Conservation (phyloP, 306 rosid species). For the Prunus salicina region DNA sequence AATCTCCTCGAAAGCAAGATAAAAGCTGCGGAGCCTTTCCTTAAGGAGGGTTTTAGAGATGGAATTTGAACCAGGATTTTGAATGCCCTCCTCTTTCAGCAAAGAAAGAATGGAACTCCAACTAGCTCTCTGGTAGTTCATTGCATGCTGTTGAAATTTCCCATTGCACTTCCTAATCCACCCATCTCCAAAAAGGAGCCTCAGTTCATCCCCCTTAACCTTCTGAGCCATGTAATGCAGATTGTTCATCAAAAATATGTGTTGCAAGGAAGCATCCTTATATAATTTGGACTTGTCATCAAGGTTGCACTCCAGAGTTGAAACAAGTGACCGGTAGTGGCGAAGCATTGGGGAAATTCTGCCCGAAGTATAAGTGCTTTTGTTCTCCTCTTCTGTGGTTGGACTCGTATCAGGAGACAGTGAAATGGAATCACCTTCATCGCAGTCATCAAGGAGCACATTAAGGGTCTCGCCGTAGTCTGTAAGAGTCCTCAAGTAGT, state of each 20-base stretch:
- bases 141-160: constrained; percentile 79
- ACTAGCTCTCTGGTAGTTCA: constrained; percentile 77
- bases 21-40: constrained; percentile 68
- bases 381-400: constrained; percentile 41
- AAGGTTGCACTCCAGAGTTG: constrained; percentile 69
- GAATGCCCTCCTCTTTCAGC: constrained; percentile 73
- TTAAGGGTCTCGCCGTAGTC: constrained; percentile 64
- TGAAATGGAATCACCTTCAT: constrained; percentile 37
- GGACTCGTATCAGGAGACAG: constrained; percentile 62
- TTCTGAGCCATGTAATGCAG: constrained; percentile 85
- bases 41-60: constrained; percentile 55
- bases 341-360: constrained; percentile 52
- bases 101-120: constrained; percentile 71
- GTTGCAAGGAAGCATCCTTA: constrained; percentile 68
- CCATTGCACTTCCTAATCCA: constrained; percentile 74
- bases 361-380: constrained; percentile 29
- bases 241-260: constrained; percentile 89
- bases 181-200: constrained; percentile 58
- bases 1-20: constrained; percentile 74
- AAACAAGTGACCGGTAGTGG: constrained; percentile 57
- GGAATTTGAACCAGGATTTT: constrained; percentile 49
- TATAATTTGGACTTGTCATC: constrained; percentile 67
- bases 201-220: constrained; percentile 72
- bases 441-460: constrained; percentile 56
- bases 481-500: constrained; percentile 67